Conservation (phyloP, 768 basidiomycete genomes). For the Ramaria sp. region DNA sequence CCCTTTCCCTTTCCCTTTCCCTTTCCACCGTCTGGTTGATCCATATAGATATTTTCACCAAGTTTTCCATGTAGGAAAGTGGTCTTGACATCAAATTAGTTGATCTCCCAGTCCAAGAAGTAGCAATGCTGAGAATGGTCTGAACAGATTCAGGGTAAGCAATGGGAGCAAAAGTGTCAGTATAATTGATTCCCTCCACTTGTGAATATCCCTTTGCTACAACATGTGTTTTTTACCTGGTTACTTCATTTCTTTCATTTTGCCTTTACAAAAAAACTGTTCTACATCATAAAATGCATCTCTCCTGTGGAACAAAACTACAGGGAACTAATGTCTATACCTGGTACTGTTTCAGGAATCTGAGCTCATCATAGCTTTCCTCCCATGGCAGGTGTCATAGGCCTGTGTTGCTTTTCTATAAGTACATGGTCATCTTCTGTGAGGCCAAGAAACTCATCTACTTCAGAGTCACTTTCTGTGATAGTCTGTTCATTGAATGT, state of each 20-base stretch:
- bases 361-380: background rate
- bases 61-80: constrained; percentile 21
- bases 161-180: too few relatives aligned
- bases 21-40: constrained; percentile 13
- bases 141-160: constrained; percentile 5
- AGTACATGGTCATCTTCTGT: background rate
- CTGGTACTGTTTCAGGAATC: background rate
- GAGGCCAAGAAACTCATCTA: background rate
- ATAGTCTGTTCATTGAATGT: too few relatives aligned
- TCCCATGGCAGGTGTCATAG: background rate
- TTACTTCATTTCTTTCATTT: constrained; percentile 21
- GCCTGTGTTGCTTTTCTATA: background rate
- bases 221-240: constrained; percentile 28
- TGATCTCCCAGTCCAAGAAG: constrained; percentile 23
- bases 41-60: constrained; percentile 19
- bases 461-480: too few relatives aligned
- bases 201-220: constrained; percentile 26
- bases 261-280: background rate
- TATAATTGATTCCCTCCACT: constrained; percentile 15
- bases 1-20: constrained; percentile 11
- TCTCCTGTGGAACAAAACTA: background rate
- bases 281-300: background rate
- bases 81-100: constrained; percentile 32
- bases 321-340: background rate
- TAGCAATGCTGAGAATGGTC: constrained; percentile 4